Percentiles rank a stretch among this genome's conserved stretches.
Evolutionary conservation across 768 basidiomycete genomes (phyloP).

Genomic region (Russula sp.): DNA sequence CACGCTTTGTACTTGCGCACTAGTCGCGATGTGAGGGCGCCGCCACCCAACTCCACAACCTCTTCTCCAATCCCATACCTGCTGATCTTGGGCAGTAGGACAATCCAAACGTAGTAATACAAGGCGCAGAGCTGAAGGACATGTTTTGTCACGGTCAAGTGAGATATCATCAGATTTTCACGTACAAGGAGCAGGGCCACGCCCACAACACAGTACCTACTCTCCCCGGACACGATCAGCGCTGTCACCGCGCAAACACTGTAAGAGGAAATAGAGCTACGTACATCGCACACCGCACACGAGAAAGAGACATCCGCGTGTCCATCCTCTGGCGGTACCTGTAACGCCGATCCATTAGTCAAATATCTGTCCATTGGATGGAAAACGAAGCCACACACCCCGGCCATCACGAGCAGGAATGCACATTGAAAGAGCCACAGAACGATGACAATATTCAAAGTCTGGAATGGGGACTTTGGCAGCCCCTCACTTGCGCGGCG

Average conservation of each 20-base stretch:
- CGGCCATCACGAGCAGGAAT: conserved; percentile 34
- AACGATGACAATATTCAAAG: conserved; percentile 25
- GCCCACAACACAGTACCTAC: conserved; percentile 30
- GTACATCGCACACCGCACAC: conserved; percentile 30
- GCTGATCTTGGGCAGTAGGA: conserved; percentile 38
- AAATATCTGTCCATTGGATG: neutral
- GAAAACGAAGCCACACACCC: conserved; percentile 24
- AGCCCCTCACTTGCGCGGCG: conserved; percentile 26
- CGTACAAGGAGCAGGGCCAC: conserved; percentile 28
- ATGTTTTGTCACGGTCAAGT: neutral
- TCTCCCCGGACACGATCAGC: conserved; percentile 5
- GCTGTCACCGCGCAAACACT: neutral
- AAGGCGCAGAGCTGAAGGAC: conserved; percentile 22
- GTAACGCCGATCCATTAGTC: conserved; percentile 5
- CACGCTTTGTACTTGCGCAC: conserved; percentile 13
- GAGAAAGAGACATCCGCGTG: conserved; percentile 32
- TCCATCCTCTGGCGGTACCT: conserved; percentile 29
- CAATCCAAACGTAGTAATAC: conserved; percentile 38
- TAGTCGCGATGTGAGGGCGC: conserved; percentile 21
- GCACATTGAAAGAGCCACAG: conserved; percentile 25
- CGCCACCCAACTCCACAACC: conserved; percentile 17
- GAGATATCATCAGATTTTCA: neutral
- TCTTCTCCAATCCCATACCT: conserved; percentile 45
- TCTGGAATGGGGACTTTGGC: conserved; percentile 24
- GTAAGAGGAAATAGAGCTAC: neutral